A percentile compares a stretch with the other conserved stretches of the same genome.
phyloP scores from a whole-genome alignment of 2,329 filamentous ascomycete species.

The Cercospora janseana region DNA sequence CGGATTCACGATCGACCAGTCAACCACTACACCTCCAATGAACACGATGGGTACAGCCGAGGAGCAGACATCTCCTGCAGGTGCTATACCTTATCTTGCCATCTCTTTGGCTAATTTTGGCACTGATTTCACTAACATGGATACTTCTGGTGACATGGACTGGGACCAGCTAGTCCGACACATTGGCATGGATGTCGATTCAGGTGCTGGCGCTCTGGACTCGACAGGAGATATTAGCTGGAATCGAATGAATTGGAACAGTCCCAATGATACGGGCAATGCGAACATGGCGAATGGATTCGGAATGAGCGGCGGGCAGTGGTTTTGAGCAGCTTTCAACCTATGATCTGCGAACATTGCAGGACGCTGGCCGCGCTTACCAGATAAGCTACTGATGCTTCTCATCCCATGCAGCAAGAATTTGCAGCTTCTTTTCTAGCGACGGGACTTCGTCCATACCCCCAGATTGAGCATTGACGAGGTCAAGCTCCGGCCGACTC shows the following conservation, averaged over 20 bases:
- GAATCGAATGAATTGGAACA: slow-evolving; percentile 20
- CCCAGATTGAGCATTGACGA: too few relatives aligned
- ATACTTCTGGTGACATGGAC: slow-evolving; percentile 43
- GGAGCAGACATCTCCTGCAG: background rate
- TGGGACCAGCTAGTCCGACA: slow-evolving; percentile 52
- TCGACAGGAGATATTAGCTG: slow-evolving; percentile 14
- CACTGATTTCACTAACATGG: slow-evolving; percentile 34
- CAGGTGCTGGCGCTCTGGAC: slow-evolving; percentile 13
- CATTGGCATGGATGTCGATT: slow-evolving; percentile 46
- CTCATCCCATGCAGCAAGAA: too few relatives aligned
- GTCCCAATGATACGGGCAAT: slow-evolving; percentile 15
- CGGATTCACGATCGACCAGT: slow-evolving; percentile 13
- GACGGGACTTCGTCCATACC: background rate
- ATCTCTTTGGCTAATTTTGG: slow-evolving; percentile 27
- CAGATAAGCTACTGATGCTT: too few relatives aligned
- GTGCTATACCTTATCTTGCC: background rate
- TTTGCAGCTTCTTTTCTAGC: too few relatives aligned
- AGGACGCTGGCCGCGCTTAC: background rate
- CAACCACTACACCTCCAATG: background rate
- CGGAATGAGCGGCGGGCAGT: slow-evolving; percentile 32
- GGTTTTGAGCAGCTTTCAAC: slow-evolving; percentile 26
- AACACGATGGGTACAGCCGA: slow-evolving; percentile 10
- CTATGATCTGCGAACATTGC: background rate
- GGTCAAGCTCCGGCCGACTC: background rate
- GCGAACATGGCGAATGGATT: slow-evolving; percentile 32